Conservation (phyloP, 306 rosid genomes). For the Vigna trinervia region DNA sequence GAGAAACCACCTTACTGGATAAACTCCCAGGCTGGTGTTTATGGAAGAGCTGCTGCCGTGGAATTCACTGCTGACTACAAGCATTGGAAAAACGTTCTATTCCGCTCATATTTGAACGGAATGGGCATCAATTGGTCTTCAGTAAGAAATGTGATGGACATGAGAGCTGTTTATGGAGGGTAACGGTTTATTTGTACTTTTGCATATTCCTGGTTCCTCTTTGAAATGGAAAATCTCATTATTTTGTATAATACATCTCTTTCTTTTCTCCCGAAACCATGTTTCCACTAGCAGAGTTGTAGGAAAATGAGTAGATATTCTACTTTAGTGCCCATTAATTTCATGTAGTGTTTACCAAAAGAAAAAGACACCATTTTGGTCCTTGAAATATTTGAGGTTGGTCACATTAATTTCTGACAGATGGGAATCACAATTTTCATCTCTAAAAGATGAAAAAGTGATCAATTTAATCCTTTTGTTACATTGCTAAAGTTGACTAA, state of each 20-base stretch:
- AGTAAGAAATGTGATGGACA: constrained; percentile 87
- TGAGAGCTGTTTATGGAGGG: constrained; percentile 94
- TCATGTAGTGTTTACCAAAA: constrained; percentile 9
- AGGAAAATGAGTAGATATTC: constrained; percentile 28
- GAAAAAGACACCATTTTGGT: not conserved
- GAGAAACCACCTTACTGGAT: constrained; percentile 86
- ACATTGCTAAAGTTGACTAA: not conserved
- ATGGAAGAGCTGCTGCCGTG: constrained; percentile 61
- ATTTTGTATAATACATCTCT: not conserved
- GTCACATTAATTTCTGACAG: not conserved
- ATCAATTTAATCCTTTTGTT: not conserved
- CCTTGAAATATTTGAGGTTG: not conserved
- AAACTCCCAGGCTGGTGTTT: constrained; percentile 63
- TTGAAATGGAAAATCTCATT: constrained; percentile 22
- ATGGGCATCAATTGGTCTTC: constrained; percentile 78
- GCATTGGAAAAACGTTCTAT: constrained; percentile 77
- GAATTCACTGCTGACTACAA: constrained; percentile 71
- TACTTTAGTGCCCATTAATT: constrained; percentile 5
- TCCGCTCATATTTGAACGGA: constrained; percentile 71
- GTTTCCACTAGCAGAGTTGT: not conserved
- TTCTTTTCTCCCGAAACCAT: constrained; percentile 6
- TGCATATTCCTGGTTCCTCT: constrained; percentile 30
- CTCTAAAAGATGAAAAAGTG: not conserved
- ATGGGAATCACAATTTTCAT: not conserved
- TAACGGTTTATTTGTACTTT: constrained; percentile 48